Conservation (phyloP, 352 stramenopile species). For the Pythium aquatile region DNA sequence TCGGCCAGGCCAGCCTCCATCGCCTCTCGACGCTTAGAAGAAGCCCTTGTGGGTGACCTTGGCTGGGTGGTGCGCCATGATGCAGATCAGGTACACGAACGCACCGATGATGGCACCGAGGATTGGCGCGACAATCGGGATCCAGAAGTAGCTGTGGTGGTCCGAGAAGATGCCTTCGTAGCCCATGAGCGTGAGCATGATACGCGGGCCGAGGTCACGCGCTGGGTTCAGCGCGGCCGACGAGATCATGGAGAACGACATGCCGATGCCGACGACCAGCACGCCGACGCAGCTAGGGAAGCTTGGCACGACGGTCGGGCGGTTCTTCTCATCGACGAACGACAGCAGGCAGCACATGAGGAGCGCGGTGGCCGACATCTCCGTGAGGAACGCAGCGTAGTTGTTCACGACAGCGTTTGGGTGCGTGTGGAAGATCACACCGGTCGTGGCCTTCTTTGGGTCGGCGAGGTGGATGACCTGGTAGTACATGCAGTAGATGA, state of each 20-base stretch:
- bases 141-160: constrained; percentile 38
- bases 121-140: constrained; percentile 34
- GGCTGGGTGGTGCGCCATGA: constrained; percentile 38
- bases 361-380: constrained; percentile 27
- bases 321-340: constrained; percentile 36
- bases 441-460: constrained; percentile 21
- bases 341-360: constrained; percentile 29
- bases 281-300: constrained; percentile 30
- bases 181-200: constrained; percentile 31
- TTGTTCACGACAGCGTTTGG: constrained; percentile 28
- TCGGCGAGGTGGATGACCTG: constrained; percentile 28
- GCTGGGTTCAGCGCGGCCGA: constrained; percentile 38
- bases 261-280: constrained; percentile 30
- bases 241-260: constrained; percentile 35
- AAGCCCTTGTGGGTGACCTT: constrained; percentile 27
- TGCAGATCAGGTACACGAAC: constrained; percentile 30
- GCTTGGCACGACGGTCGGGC: constrained; percentile 24
- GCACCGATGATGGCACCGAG: constrained; percentile 29
- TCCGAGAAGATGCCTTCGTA: constrained; percentile 32
- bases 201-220: constrained; percentile 36
- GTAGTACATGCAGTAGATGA: constrained; percentile 37
- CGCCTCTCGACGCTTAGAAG: constrained; percentile 21
- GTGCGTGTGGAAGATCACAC: constrained; percentile 36
- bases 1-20: background rate
- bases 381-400: constrained; percentile 30